These are phyloP conservation scores for Boletus subcaerulescens DNA, from an alignment of 768 basidiomycete genomes.

Conservation along the genomic window DNA sequence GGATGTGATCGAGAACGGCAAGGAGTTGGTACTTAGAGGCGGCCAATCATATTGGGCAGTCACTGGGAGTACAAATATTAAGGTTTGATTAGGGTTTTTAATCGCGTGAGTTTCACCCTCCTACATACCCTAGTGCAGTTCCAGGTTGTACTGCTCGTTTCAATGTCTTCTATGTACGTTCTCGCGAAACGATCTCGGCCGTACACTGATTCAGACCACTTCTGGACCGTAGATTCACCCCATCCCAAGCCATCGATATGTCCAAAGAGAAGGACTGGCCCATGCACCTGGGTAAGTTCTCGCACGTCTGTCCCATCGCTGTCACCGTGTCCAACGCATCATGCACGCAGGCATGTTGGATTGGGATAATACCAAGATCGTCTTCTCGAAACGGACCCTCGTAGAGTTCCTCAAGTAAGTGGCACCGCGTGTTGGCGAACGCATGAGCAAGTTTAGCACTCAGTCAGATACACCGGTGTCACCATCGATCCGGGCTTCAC, in stretches of 20 bases:
- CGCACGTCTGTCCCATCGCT: not conserved
- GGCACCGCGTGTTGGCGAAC: not conserved
- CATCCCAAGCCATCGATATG: slow-evolving; percentile 52
- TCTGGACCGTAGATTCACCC: slow-evolving; percentile 49
- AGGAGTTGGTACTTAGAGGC: too few relatives aligned
- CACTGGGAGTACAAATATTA: too few relatives aligned
- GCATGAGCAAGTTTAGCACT: slow-evolving; percentile 24
- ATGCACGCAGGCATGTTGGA: slow-evolving; percentile 62
- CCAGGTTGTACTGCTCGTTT: not conserved
- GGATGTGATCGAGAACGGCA: too few relatives aligned
- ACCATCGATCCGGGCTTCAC: slow-evolving; percentile 75
- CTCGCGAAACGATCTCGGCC: not conserved
- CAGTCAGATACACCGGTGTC: slow-evolving; percentile 61
- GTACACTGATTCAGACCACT: not conserved
- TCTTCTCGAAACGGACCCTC: slow-evolving; percentile 75
- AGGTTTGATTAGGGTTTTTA: too few relatives aligned
- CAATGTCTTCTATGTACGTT: slow-evolving; percentile 29
- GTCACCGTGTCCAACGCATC: not conserved
- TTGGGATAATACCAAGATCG: slow-evolving; percentile 73
- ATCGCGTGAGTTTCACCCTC: too few relatives aligned
- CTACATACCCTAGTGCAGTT: not conserved
- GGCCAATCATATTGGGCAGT: too few relatives aligned
- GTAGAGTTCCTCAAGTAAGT: slow-evolving; percentile 75
- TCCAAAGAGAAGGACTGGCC: slow-evolving; percentile 75
- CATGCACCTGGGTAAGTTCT: slow-evolving; percentile 52